These are phyloP conservation scores for Scutellaria galericulata DNA, from an alignment of 257 asterid genomes.

Conservation along the genomic window DNA sequence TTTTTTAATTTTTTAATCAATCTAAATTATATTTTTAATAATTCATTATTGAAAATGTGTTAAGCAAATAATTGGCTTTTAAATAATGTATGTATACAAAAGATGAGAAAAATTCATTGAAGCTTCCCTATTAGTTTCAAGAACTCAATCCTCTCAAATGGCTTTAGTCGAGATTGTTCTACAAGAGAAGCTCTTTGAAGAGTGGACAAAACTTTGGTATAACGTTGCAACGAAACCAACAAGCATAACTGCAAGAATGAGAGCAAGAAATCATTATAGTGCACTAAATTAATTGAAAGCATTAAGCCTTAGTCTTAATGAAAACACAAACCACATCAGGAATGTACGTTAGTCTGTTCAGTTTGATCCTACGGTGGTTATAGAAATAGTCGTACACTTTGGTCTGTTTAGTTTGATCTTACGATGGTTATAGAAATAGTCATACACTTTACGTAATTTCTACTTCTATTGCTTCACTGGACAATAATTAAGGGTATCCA, in stretches of 20 bases:
- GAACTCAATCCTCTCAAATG: constrained; percentile 62
- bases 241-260: constrained; percentile 47
- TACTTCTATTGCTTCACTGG: too few species aligned
- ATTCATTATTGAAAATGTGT: too few species aligned
- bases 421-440: too few species aligned
- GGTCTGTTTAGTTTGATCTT: too few species aligned
- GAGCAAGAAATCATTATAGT: constrained; percentile 18
- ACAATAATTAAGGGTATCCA: too few species aligned
- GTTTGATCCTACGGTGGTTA: constrained; percentile 35
- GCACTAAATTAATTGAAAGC: not conserved
- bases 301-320: not conserved
- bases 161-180: constrained; percentile 76
- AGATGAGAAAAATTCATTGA: not conserved
- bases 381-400: constrained; percentile 65
- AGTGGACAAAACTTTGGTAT: constrained; percentile 60
- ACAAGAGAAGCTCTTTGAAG: constrained; percentile 74
- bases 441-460: too few species aligned
- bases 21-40: too few species aligned
- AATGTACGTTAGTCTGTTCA: constrained; percentile 62
- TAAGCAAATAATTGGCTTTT: too few species aligned
- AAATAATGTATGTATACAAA: not conserved
- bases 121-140: constrained; percentile 45
- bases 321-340: constrained; percentile 61
- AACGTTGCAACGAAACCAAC: constrained; percentile 71
- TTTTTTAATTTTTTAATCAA: too few species aligned